These are phyloP conservation scores for Echinochloa phyllopogon DNA, from an alignment of 176 grass and related monocot species.

Conservation along the genomic window DNA sequence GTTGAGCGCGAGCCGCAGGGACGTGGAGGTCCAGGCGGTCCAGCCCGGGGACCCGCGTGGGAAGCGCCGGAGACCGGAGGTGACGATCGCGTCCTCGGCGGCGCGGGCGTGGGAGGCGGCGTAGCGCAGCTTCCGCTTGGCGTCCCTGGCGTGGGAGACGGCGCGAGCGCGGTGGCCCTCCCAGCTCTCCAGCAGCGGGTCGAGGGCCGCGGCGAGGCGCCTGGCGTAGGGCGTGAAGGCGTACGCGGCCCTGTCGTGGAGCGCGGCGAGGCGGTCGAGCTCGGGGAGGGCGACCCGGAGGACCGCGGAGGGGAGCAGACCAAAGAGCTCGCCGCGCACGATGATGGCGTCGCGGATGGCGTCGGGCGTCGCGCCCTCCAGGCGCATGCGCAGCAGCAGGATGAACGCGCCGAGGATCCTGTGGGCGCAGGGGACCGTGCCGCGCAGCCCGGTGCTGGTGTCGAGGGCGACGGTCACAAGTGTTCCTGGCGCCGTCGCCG, in stretches of 20 bases:
- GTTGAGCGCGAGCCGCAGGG: neutral
- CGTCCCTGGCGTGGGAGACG: neutral
- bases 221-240: neutral
- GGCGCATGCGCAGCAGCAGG: neutral
- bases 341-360: too few species aligned
- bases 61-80: neutral
- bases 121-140: neutral
- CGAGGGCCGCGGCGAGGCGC: neutral
- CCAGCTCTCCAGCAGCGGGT: neutral
- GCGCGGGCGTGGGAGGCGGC: neutral
- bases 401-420: neutral
- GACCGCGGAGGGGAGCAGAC: neutral
- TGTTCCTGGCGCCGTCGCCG: neutral
- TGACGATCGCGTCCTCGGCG: neutral
- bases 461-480: neutral
- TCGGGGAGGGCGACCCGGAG: neutral
- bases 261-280: neutral
- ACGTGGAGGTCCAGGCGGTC: neutral
- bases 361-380: too few species aligned
- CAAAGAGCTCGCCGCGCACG: too few species aligned
- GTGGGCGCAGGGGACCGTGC: neutral
- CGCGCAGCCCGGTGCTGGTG: neutral
- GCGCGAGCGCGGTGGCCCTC: neutral
- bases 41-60: neutral
- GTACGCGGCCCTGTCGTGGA: too few species aligned